Conservation (phyloP, 2,329 filamentous ascomycete species). For the Arachnopeziza araneosa region DNA sequence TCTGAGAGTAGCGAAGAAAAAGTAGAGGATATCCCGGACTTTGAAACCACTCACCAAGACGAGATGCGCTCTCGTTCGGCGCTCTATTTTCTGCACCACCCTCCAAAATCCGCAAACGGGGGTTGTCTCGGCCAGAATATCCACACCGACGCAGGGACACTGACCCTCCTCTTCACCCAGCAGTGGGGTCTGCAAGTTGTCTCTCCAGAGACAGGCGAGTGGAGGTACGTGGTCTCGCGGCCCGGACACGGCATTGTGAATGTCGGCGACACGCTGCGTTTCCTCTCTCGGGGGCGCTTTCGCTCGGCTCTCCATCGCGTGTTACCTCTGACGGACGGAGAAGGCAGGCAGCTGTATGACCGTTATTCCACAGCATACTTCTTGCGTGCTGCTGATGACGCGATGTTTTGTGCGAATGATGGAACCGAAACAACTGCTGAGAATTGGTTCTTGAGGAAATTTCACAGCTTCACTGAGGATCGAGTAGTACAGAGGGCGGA, state of each 20-base stretch:
- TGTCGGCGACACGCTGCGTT: slow-evolving; percentile 54
- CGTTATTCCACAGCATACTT: slow-evolving; percentile 56
- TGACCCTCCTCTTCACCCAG: slow-evolving; percentile 50
- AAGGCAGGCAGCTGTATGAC: slow-evolving; percentile 33
- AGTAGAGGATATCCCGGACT: too few relatives aligned
- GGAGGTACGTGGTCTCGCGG: slow-evolving; percentile 49
- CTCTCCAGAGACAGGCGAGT: slow-evolving; percentile 32
- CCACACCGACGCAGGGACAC: slow-evolving; percentile 50
- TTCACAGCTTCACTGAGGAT: too few relatives aligned
- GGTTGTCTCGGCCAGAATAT: too few relatives aligned
- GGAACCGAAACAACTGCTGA: too few relatives aligned
- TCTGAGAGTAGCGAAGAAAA: too few relatives aligned
- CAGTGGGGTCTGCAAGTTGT: slow-evolving; percentile 54
- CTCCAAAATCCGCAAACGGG: too few relatives aligned
- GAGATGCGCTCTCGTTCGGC: too few relatives aligned
- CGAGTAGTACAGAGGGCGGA: too few relatives aligned
- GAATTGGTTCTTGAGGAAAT: too few relatives aligned
- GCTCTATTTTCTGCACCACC: too few relatives aligned
- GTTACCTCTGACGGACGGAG: slow-evolving; percentile 43
- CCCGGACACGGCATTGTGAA: slow-evolving; percentile 49
- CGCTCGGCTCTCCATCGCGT: slow-evolving; percentile 54
- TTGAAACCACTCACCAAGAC: too few relatives aligned
- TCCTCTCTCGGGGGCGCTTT: slow-evolving; percentile 30
- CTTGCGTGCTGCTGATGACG: slow-evolving; percentile 50
- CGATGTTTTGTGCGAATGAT: slow-evolving; percentile 37